These are phyloP conservation scores for Capsella bursapastoris DNA, from an alignment of 345 rosid species.

Conservation along the genomic window DNA sequence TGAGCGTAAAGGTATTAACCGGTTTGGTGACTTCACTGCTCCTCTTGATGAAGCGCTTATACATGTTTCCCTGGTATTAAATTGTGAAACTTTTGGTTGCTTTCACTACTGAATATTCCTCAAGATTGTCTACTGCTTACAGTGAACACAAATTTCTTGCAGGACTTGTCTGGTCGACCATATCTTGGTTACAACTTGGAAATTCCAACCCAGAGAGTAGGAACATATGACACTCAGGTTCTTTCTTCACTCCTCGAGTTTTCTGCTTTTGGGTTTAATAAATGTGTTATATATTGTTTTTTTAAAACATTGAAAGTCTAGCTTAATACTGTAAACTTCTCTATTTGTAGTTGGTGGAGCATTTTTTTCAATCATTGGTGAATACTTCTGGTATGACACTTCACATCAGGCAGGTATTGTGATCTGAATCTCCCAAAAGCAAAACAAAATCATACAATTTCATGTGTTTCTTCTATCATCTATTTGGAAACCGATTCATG, in stretches of 20 bases:
- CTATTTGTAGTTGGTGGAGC: conserved; percentile 78
- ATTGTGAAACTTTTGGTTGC: not conserved
- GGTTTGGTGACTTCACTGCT: conserved; percentile 86
- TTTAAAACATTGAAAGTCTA: not conserved
- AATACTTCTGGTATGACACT: conserved; percentile 94
- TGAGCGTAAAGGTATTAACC: conserved; percentile 80
- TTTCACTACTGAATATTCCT: not conserved
- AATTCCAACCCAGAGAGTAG: conserved; percentile 78
- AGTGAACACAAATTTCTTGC: conserved; percentile 22
- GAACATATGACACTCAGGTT: conserved; percentile 89
- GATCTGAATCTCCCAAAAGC: not conserved
- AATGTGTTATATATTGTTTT: not conserved
- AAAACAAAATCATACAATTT: not conserved
- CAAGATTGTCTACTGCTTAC: not conserved
- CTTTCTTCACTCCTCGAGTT: conserved; percentile 24
- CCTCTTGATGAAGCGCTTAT: conserved; percentile 88
- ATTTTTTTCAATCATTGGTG: conserved; percentile 87
- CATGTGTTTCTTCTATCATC: conserved; percentile 1
- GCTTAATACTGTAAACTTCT: not conserved
- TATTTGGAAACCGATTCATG: not conserved
- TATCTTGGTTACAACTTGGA: conserved; percentile 73
- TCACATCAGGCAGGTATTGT: conserved; percentile 86
- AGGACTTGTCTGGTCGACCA: conserved; percentile 91
- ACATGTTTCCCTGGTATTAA: conserved; percentile 76
- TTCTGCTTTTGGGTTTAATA: conserved; percentile 24